Percentiles rank a stretch among this genome's conserved stretches.
Evolutionary conservation across 768 basidiomycete genomes (phyloP).

Genomic region (Cystofilobasidium macerans): DNA sequence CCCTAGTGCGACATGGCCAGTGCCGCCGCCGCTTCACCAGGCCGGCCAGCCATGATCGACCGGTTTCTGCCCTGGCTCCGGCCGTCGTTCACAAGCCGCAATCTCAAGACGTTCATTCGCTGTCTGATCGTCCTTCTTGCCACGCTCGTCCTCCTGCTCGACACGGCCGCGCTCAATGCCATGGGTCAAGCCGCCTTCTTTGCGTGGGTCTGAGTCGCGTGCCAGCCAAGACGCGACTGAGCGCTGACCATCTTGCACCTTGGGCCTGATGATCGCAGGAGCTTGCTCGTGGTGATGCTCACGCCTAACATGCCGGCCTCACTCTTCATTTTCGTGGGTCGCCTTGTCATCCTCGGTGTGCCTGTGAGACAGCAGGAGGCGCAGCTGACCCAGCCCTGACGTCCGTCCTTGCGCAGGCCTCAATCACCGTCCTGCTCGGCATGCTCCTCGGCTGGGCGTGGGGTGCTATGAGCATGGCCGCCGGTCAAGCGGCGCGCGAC

Average conservation of each 20-base stretch:
- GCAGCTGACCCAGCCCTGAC: no score
- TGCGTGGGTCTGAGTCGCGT: constrained; percentile 39
- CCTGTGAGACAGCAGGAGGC: no score
- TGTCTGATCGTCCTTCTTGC: constrained; percentile 33
- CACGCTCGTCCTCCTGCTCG: constrained; percentile 32
- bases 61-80: neutral
- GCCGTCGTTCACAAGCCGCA: neutral
- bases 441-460: constrained; percentile 49
- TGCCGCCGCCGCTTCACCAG: no score
- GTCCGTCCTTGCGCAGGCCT: constrained; percentile 31
- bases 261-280: constrained; percentile 5
- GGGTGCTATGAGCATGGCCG: constrained; percentile 49
- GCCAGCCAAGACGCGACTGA: no score
- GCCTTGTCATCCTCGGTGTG: neutral
- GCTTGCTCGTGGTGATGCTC: constrained; percentile 37
- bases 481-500: constrained; percentile 41
- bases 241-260: no score
- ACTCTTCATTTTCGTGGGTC: constrained; percentile 45
- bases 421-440: constrained; percentile 46
- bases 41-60: neutral
- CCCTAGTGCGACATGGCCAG: no score
- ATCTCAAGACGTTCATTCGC: constrained; percentile 33
- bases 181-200: constrained; percentile 42
- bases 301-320: constrained; percentile 47
- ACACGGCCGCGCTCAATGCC: constrained; percentile 20